phyloP scores from a whole-genome alignment of 2,329 filamentous ascomycete genomes.

The Bipolaris cookei region DNA sequence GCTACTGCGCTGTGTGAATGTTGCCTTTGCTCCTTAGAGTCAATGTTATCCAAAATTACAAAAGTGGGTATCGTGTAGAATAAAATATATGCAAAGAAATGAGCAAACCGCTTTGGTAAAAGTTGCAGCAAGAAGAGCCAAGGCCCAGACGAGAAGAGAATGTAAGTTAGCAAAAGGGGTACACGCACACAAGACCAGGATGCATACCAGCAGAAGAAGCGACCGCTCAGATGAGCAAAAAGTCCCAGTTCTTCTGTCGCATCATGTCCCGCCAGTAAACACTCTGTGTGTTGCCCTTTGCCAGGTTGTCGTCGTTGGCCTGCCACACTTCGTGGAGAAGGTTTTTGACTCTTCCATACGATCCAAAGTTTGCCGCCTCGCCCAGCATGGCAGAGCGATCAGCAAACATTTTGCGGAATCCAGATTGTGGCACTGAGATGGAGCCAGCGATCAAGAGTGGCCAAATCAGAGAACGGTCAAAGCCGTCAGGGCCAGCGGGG shows the following conservation, averaged over 20 bases:
- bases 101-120: conserved; percentile 34
- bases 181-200: conserved; percentile 41
- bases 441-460: conserved; percentile 87
- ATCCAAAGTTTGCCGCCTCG: conserved; percentile 78
- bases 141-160: conserved; percentile 28
- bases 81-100: conserved; percentile 48
- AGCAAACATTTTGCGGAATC: conserved; percentile 78
- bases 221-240: conserved; percentile 75
- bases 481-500: conserved; percentile 79
- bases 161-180: conserved; percentile 24
- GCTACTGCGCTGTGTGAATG: conserved; percentile 34
- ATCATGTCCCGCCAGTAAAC: conserved; percentile 96
- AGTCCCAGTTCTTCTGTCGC: conserved; percentile 90
- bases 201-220: conserved; percentile 45
- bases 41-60: conserved; percentile 46
- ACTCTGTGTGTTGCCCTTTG: conserved; percentile 63
- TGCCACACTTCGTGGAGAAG: conserved; percentile 84
- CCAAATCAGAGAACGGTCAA: conserved; percentile 91
- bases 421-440: conserved; percentile 72
- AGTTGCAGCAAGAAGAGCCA: conserved; percentile 17
- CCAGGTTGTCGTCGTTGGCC: conserved; percentile 68
- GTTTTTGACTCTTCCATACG: conserved; percentile 80
- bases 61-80: conserved; percentile 48
- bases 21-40: conserved; percentile 27
- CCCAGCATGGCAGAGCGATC: conserved; percentile 77